Percentiles rank a stretch among this genome's conserved stretches.
These are phyloP conservation scores for Hypoxylon rickii DNA, from an alignment of 495 filamentous ascomycete genomes.

Conservation along the genomic window DNA sequence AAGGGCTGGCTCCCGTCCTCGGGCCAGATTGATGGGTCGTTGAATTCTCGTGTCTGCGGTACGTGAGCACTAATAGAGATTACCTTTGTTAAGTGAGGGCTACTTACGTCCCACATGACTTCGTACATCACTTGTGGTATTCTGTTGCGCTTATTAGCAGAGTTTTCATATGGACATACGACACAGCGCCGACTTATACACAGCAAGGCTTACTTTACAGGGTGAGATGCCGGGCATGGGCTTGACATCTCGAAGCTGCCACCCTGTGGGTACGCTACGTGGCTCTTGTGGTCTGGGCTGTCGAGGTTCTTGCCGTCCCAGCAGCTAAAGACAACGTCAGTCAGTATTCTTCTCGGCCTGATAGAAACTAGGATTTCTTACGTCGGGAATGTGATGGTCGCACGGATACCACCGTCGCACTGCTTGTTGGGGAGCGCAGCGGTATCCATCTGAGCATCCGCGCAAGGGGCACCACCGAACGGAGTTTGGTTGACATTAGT, in stretches of 20 bases:
- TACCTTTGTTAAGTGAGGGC: too few relatives aligned
- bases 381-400: slow-evolving; percentile 56
- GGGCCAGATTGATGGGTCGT: slow-evolving; percentile 47
- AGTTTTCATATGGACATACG: too few relatives aligned
- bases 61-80: too few relatives aligned
- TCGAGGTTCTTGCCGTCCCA: slow-evolving; percentile 57
- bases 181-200: too few relatives aligned
- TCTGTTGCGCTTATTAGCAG: too few relatives aligned
- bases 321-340: slow-evolving; percentile 27
- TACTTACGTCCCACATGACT: slow-evolving; percentile 53
- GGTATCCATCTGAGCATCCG: slow-evolving; percentile 46
- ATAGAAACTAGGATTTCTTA: slow-evolving; percentile 9
- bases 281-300: slow-evolving; percentile 53
- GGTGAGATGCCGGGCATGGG: slow-evolving; percentile 47
- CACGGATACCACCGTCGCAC: slow-evolving; percentile 52
- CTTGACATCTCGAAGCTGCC: slow-evolving; percentile 38
- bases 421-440: slow-evolving; percentile 44
- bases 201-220: too few relatives aligned
- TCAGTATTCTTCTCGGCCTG: not conserved
- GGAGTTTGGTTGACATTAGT: slow-evolving; percentile 46
- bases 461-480: slow-evolving; percentile 57
- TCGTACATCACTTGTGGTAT: slow-evolving; percentile 50
- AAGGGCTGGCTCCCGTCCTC: slow-evolving; percentile 43
- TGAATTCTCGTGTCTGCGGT: slow-evolving; percentile 44
- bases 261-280: slow-evolving; percentile 36